Base-by-base conservation (phyloP, 2,329 filamentous ascomycete genomes). In the Xylariaceae sp. region DNA sequence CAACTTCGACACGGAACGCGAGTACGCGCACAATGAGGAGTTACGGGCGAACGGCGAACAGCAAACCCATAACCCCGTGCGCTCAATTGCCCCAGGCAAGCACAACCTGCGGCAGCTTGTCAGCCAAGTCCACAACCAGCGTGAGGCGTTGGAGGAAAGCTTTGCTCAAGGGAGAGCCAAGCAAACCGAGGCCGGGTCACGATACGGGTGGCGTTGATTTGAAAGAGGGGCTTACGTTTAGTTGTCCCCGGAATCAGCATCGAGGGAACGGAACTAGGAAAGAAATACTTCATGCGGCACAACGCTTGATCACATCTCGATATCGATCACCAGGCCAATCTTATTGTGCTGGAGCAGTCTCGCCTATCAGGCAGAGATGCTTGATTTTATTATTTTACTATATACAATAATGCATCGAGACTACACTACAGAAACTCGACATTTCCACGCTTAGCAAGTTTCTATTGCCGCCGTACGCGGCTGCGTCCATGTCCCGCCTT, bases 61-160 rank as follows among this genome's bases (percentile, higher is more conserved):
- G 69, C 85, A 86, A 56, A 82, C 85, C 53, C 89, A 95, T 75
- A 92, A 93, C 69, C 89, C 92, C 6, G 87, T 97, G 58, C 88
- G 91, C 55, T 79, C 87, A 2, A 88, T 96, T 71, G 87, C 90
- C 23, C 89, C 92, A 2, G 90, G 91, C 61, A 97, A 97, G 77
- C 92, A 97, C 75, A 95, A 84, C 69, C 79, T 97, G 73, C 87
- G 88, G 70, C 92, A 96, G 77, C 80, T 97, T 67, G 89, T 97
- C 66, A 91, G 86, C 74, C 88, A 88, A 62, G 92, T 90, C 30
- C 85, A 85, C 66, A 89, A 81, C 63, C 92, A 97, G 75, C 86
- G 87, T 71, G 91, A 96, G 9, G 92, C 91, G 2, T 77, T 97
- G 66, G 92, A 97, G 75, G 93, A 97, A 70, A 92, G 90, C 72